These are phyloP conservation scores for Corchorus capsularis DNA, from an alignment of 345 rosid genomes.

Conservation along the genomic window DNA sequence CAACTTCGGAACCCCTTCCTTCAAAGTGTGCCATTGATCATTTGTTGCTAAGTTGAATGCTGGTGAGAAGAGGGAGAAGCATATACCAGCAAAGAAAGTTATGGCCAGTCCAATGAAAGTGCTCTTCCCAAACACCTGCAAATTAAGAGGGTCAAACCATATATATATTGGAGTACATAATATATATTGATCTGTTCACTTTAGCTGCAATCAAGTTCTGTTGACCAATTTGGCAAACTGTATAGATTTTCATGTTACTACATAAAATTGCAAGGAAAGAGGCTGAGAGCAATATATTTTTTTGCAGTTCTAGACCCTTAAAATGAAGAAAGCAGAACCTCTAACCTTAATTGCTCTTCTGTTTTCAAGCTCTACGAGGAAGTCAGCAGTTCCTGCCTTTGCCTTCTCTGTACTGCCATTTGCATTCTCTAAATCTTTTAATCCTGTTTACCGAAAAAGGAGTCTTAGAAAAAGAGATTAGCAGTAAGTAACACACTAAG, in stretches of 20 bases:
- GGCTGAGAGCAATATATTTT: not conserved
- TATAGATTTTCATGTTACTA: not conserved
- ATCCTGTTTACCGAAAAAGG: constrained; percentile 3
- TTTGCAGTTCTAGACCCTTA: not conserved
- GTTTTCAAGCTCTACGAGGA: constrained; percentile 65
- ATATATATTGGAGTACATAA: not conserved
- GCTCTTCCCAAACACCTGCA: constrained; percentile 76
- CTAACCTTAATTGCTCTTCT: constrained; percentile 73
- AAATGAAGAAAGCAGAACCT: constrained; percentile 23
- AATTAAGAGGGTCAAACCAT: constrained; percentile 3
- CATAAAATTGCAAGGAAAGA: not conserved
- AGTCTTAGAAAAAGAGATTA: constrained; percentile 8
- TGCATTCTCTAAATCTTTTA: constrained; percentile 35
- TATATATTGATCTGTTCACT: not conserved
- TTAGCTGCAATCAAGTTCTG: not conserved
- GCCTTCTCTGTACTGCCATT: constrained; percentile 31
- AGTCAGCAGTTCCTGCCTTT: constrained; percentile 56
- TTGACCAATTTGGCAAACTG: not conserved
- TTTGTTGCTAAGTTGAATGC: constrained; percentile 87
- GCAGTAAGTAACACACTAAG: constrained; percentile 5
- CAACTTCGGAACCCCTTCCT: constrained; percentile 68
- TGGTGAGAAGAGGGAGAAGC: constrained; percentile 88
- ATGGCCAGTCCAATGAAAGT: constrained; percentile 53
- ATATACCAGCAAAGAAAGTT: constrained; percentile 72
- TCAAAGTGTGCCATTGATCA: constrained; percentile 79